Evolutionary conservation across 257 asterid genomes (phyloP), one percentile per base, ranked within the genome.

Genomic region (Rhazya stricta): DNA sequence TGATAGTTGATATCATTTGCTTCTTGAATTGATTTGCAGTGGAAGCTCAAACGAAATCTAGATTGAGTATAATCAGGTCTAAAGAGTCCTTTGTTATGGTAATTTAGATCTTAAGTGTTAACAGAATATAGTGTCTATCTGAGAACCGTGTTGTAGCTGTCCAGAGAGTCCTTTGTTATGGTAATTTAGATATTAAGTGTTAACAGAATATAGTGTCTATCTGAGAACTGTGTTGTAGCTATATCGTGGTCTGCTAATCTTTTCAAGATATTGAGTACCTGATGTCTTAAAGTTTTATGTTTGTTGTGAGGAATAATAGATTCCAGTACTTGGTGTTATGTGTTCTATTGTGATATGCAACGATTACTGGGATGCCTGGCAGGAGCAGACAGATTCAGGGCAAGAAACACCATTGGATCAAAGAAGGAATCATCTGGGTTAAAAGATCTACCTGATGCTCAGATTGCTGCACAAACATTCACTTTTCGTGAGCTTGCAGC

Each of bases 401-500:
- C 91, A 53, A 88, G 94, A 85, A 89, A 83, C 86, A 83, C 75
- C 69, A 78, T 73, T 2, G 88, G 90, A 60, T 83, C 80, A 6
- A 87, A 74, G 83, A 95, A 88, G 84, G 97, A 91, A 63, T 54
- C 84, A 66, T 80, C 86, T 19, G 88, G 76, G 61, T 83, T 67
- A 15, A 92, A 87, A 79, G 96, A 89, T 77, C 73, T 83, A 53
- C 91, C 98, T 0, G 89, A 83, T 81, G 85, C 78, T 79, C 98
- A 91, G 87, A 95, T 95, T 84, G 91, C 98, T 67, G 96, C 99
- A 16, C 96, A 91, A 71, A 95, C 89, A n/a, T 95, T 91, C 80
- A 95, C 98, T 67, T 95, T 95, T 54, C 98, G 97, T 16, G 99
- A 92, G 88, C 86, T 95, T 61, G 99, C 97, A 54, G 87, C 86